These are phyloP conservation scores for Postia placenta DNA, from an alignment of 768 basidiomycete genomes.

Conservation along the genomic window DNA sequence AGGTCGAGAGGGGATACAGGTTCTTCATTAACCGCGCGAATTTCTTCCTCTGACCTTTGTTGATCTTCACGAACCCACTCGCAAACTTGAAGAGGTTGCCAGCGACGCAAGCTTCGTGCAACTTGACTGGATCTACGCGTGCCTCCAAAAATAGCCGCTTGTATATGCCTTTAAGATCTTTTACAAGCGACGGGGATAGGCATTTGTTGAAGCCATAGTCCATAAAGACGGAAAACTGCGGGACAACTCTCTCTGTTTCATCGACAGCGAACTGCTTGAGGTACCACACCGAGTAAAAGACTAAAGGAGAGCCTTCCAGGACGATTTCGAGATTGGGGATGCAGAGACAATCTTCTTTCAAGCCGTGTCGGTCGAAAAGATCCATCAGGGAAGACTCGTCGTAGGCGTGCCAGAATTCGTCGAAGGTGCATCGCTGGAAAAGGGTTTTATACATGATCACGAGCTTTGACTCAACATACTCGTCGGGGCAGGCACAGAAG, in stretches of 20 bases:
- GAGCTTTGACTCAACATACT: not conserved
- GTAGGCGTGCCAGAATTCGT: conserved; percentile 29
- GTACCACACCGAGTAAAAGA: conserved; percentile 29
- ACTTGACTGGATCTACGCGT: conserved; percentile 23
- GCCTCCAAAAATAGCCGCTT: conserved; percentile 23
- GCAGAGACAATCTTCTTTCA: not conserved
- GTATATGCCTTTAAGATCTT: conserved; percentile 28
- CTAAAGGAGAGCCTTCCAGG: conserved; percentile 14
- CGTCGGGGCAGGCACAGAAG: conserved; percentile 10
- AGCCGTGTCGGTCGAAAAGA: conserved; percentile 22
- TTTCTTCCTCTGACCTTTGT: conserved; percentile 10
- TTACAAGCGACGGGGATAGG: conserved; percentile 18
- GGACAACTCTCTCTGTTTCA: not conserved
- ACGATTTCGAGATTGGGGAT: conserved; percentile 15
- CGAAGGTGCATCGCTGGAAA: conserved; percentile 26
- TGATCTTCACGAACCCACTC: conserved; percentile 16
- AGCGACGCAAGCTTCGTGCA: conserved; percentile 30
- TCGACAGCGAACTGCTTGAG: conserved; percentile 28
- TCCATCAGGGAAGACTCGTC: conserved; percentile 16
- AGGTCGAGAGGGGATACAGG: conserved; percentile 14
- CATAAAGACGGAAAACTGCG: conserved; percentile 9
- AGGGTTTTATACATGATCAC: conserved; percentile 19
- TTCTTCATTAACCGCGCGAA: conserved; percentile 27
- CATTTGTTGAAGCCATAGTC: conserved; percentile 36
- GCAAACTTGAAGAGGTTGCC: conserved; percentile 28